Evolutionary conservation across 78 protist species (phyloP).

Genomic region (Pelomyxa schiedti): DNA sequence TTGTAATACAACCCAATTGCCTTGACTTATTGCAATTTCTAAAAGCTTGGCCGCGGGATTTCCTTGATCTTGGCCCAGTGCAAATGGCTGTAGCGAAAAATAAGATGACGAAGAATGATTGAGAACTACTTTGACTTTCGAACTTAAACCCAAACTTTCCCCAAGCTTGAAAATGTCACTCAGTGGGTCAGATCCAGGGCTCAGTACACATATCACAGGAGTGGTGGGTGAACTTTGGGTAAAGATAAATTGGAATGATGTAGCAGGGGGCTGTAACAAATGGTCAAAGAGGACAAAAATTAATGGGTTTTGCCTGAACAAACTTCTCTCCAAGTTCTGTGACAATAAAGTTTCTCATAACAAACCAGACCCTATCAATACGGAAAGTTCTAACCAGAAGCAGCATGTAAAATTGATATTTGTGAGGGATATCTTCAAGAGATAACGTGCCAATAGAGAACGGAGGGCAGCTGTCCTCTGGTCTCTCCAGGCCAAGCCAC

Average conservation of each 20-base stretch:
- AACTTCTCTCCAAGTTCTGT: slow-evolving; percentile 18
- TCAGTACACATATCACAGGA: slow-evolving; percentile 79
- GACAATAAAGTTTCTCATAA: slow-evolving; percentile 41
- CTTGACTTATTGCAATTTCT: slow-evolving; percentile 58
- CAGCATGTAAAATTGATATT: slow-evolving; percentile 57
- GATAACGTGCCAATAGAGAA: neutral
- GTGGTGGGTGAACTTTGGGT: slow-evolving; percentile 9
- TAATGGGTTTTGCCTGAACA: no score
- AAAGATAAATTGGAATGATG: slow-evolving; percentile 31
- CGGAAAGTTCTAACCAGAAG: slow-evolving; percentile 70
- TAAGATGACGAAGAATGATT: no score
- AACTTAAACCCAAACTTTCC: slow-evolving; percentile 36
- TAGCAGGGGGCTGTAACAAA: slow-evolving; percentile 69
- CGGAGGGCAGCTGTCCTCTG: slow-evolving; percentile 46
- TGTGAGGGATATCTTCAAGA: neutral
- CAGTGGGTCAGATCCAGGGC: slow-evolving; percentile 89
- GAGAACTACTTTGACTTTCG: slow-evolving; percentile 13
- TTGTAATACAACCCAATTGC: slow-evolving; percentile 88
- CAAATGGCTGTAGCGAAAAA: no score
- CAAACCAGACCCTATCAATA: slow-evolving; percentile 56
- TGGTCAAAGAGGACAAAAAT: no score
- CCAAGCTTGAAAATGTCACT: slow-evolving; percentile 71
- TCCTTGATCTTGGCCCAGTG: slow-evolving; percentile 84
- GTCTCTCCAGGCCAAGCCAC: slow-evolving; percentile 63
- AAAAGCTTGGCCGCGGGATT: slow-evolving; percentile 55